Evolutionary conservation across 2,329 filamentous ascomycete species (phyloP), one percentile per base, ranked within the genome.

Genomic region (Lachnellula cervina): DNA sequence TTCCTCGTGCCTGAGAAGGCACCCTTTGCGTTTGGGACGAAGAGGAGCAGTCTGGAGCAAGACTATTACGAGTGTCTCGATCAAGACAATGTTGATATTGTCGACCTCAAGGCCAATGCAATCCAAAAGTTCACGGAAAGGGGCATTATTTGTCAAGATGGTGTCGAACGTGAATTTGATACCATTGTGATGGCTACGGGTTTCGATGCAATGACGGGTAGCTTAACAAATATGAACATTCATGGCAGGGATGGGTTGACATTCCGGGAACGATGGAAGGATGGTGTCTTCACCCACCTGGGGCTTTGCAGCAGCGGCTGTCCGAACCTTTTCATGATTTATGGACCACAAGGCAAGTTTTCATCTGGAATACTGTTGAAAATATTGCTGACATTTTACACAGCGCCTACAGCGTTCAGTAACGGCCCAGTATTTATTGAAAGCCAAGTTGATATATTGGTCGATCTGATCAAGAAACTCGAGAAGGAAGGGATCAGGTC

Each of bases 381-480:
- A 4, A 4, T 32, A 4, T 32, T 32, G 9, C 28, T 32, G 9
- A 32, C 28, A 4, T 4, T 4, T 4, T 4, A 32, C 3, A 2
- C 28, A 32, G 28, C 28, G 9, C 81, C 81, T 0, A 83, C 80
- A 0, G 73, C 80, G 0, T 70, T 84, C 5, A 68, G 73, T 63
- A 86, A 84, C 60, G 82, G 81, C 0, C 82, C 83, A 0, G 75
- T 76, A 0, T 75, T 72, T 1, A 75, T 79, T 7, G 79, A 83
- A 58, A 63, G 80, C 1, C 82, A 86, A 61, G 81, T 80, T 2
- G 71, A 78, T 0, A 84, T 79, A 80, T 77, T 84, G 53, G 71
- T 73, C 16, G 75, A 80, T 47, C 66, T 68, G 44, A 79, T 85
- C 52, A 68, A 72, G 37, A 74, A 80, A 65, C 77, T 82, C 60